These are phyloP conservation scores for Decorospora gaudefroyi DNA, from an alignment of 2,329 filamentous ascomycete genomes.

Conservation along the genomic window DNA sequence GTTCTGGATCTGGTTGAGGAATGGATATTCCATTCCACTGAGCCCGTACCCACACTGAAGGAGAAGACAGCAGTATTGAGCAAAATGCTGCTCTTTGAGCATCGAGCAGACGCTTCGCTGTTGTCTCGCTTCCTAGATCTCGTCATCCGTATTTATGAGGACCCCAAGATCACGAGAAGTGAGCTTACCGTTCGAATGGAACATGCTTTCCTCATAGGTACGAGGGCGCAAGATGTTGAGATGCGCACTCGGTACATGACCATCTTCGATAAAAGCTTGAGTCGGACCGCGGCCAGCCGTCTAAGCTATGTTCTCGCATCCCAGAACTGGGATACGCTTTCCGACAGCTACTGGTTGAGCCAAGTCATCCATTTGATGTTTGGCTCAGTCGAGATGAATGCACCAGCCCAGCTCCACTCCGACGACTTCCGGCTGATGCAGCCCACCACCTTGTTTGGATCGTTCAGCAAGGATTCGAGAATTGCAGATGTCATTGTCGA, in stretches of 20 bases:
- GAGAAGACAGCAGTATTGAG: constrained; percentile 99
- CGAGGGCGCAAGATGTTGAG: constrained; percentile 87
- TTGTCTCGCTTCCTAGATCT: constrained; percentile 92
- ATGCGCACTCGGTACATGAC: constrained; percentile 97
- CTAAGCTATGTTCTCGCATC: constrained; percentile 85
- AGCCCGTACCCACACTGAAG: constrained; percentile 95
- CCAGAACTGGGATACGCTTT: constrained; percentile 96
- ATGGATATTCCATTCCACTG: constrained; percentile 95
- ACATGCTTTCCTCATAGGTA: constrained; percentile 96
- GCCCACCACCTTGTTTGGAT: constrained; percentile 71
- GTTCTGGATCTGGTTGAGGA: constrained; percentile 90
- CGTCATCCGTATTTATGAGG: constrained; percentile 97
- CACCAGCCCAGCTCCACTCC: constrained; percentile 73
- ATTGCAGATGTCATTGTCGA: constrained; percentile 72
- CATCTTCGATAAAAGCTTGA: constrained; percentile 93
- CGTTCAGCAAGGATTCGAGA: constrained; percentile 71
- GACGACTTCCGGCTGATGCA: constrained; percentile 84
- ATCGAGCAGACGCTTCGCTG: constrained; percentile 78
- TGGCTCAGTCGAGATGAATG: constrained; percentile 84
- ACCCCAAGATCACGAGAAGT: constrained; percentile 90
- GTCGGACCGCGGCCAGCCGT: constrained; percentile 86
- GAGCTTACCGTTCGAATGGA: constrained; percentile 97
- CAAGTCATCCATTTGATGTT: constrained; percentile 93
- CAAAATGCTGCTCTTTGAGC: constrained; percentile 97
- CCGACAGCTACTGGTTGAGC: constrained; percentile 94